Conservation (phyloP, 1,139 yeast genomes). For the Ogataea hybrid region DNA sequence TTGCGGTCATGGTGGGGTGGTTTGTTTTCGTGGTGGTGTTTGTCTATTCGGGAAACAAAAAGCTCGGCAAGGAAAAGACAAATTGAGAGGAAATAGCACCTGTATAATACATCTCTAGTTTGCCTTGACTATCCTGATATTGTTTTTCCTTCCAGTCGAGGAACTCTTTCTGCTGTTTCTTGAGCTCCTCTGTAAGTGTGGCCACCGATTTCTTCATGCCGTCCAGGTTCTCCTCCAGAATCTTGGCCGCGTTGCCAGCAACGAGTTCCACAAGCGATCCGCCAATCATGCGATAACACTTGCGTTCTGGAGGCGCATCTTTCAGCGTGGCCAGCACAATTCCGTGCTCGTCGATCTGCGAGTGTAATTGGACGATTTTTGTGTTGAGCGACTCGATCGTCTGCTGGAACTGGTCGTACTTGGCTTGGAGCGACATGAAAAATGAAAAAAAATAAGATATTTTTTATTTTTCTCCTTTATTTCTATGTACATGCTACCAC, state of each 20-base stretch:
- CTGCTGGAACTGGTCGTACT: conserved; percentile 63
- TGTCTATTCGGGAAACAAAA: conserved; percentile 38
- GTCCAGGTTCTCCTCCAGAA: conserved; percentile 59
- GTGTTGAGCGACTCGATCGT: conserved; percentile 55
- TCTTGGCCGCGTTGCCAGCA: conserved; percentile 71
- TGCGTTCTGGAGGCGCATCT: conserved; percentile 55
- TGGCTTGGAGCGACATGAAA: conserved; percentile 43
- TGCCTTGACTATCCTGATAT: conserved; percentile 57
- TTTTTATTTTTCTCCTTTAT: neutral
- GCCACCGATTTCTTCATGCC: conserved; percentile 43
- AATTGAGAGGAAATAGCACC: conserved; percentile 12
- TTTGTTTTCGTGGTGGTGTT: conserved; percentile 67
- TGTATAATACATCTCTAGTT: conserved; percentile 9
- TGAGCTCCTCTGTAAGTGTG: conserved; percentile 45
- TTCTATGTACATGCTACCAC: conserved; percentile 28
- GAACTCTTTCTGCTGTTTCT: conserved; percentile 50
- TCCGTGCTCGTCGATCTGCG: conserved; percentile 48
- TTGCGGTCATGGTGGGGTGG: conserved; percentile 73
- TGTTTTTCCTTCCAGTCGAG: conserved; percentile 68
- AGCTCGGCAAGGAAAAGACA: conserved; percentile 23
- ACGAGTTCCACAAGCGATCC: conserved; percentile 86
- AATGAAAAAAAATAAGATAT: neutral
- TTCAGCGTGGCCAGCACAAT: conserved; percentile 56
- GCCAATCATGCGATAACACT: conserved; percentile 92
- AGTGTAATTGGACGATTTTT: conserved; percentile 51